Evolutionary conservation across 225 moss, liverwort and hornwort genomes (phyloP).

Genomic region (Rhytidiadelphus loreus): DNA sequence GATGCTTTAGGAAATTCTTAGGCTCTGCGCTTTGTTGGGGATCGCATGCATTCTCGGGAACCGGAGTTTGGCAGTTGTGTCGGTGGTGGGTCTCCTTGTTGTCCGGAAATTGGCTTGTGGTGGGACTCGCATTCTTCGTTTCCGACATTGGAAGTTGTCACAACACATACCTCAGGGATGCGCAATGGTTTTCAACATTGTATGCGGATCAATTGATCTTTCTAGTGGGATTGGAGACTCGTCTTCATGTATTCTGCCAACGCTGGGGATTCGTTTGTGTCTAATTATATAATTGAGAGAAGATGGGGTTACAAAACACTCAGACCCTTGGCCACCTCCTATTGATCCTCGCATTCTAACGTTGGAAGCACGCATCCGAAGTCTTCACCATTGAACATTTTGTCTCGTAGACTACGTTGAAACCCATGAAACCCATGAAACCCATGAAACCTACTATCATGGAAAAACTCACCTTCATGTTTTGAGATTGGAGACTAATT

Average conservation of each 20-base stretch:
- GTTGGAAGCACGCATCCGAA: neutral
- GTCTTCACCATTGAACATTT: neutral
- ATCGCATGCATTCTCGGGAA: neutral
- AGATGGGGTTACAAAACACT: neutral
- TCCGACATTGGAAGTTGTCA: neutral
- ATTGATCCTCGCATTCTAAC: neutral
- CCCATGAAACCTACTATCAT: neutral
- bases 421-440: neutral
- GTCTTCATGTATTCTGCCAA: neutral
- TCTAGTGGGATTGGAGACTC: neutral
- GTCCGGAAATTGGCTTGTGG: neutral
- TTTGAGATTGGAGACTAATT: neutral
- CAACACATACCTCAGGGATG: neutral
- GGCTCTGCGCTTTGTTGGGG: neutral
- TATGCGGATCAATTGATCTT: neutral
- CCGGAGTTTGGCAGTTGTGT: neutral
- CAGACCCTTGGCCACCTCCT: neutral
- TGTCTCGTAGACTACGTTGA: neutral
- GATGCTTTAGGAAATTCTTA: neutral
- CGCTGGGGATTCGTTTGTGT: neutral
- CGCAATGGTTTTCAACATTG: neutral
- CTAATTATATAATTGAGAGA: neutral
- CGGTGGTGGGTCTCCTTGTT: neutral
- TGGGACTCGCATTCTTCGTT: neutral
- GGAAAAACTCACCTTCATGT: neutral